Evolutionary conservation across 2,329 filamentous ascomycete genomes (phyloP).

Genomic region (Bipolaris victoriae): DNA sequence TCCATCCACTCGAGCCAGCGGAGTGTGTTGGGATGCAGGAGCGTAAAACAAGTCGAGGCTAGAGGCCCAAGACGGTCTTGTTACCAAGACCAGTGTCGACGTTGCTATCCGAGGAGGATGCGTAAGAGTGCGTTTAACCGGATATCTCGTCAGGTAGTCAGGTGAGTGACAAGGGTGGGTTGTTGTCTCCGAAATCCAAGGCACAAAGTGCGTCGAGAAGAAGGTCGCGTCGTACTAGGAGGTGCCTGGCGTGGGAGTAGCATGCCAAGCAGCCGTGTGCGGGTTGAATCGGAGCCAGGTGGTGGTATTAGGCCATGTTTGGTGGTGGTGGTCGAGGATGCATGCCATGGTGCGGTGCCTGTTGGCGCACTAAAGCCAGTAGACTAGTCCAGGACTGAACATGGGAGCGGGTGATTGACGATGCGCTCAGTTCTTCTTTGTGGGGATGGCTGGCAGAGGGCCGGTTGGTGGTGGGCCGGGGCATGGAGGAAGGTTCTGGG

Average conservation of each 20-base stretch:
- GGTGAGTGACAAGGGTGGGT: constrained; percentile 27
- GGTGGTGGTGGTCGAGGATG: not conserved
- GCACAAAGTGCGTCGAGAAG: constrained; percentile 29
- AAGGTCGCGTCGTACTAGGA: constrained; percentile 33
- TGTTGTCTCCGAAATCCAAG: constrained; percentile 19
- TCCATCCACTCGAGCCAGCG: constrained; percentile 48
- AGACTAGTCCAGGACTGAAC: constrained; percentile 15
- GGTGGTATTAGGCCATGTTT: constrained; percentile 7
- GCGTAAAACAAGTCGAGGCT: constrained; percentile 29
- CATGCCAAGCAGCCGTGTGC: constrained; percentile 26
- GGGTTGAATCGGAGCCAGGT: constrained; percentile 21
- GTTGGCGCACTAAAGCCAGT: too few relatives aligned
- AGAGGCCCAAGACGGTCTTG: constrained; percentile 22
- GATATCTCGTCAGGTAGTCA: constrained; percentile 25
- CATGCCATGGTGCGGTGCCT: too few relatives aligned
- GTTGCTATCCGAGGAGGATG: constrained; percentile 19
- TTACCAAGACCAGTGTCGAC: constrained; percentile 25
- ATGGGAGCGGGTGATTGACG: constrained; percentile 12
- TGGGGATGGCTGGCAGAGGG: constrained; percentile 55
- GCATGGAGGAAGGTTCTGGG: constrained; percentile 55
- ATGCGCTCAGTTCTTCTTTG: constrained; percentile 35
- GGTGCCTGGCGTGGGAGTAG: constrained; percentile 26
- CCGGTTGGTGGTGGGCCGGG: constrained; percentile 56
- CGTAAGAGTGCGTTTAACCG: constrained; percentile 28
- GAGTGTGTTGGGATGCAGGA: constrained; percentile 40